Base-by-base conservation (phyloP, 2,329 filamentous ascomycete species). In the Mycogone perniciosa region DNA sequence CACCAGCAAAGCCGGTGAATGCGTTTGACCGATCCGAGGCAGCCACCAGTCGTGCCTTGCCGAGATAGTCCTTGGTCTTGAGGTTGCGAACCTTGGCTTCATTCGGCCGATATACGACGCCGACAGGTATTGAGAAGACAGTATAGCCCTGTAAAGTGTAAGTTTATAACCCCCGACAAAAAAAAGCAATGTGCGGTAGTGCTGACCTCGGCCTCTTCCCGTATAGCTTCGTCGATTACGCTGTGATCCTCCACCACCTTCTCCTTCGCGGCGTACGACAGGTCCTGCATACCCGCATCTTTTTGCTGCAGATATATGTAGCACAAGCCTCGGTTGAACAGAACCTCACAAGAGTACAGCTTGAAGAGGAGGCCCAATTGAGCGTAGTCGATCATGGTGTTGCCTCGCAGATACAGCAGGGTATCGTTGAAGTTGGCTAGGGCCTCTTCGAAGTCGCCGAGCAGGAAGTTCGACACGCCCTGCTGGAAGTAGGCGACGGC, bases 401-500 rank as follows among this genome's bases (percentile, higher is more conserved):
- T 97, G 55, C 93, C 93, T 63, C 93, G 83, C 42, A 99, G 80
- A 69, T 97, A 97, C 39, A 96, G 75, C 38, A 99, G 76, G 0
- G 93, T 96, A 65, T 99, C 93, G 74, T 99, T 99, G 79, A 99
- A 99, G 72, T 97, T 97, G 59, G 91, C 91, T 55, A 97, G 76
- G 13, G 93, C 93, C 69, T 97, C 93, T 67, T 97, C 91, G 60
- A 97, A 97, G 66, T 99, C 93, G 53, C 92, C 92, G 50, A 97
- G 82, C 45, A 99, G 76, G 69, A 99, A 99, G 68, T 97, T 99
- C 50, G 93, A 97, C 13, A 99, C 93, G 40, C 93, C 93, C 70
- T 97, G 89, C 65, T 99, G 93, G 69, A 99, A 99, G 68, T 97
- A 97, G 53, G 93, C 92, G 52, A 99, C 90, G 51, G 93, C 93